Base-by-base conservation (phyloP, 768 basidiomycete species). In the Suillus clintonianus region DNA sequence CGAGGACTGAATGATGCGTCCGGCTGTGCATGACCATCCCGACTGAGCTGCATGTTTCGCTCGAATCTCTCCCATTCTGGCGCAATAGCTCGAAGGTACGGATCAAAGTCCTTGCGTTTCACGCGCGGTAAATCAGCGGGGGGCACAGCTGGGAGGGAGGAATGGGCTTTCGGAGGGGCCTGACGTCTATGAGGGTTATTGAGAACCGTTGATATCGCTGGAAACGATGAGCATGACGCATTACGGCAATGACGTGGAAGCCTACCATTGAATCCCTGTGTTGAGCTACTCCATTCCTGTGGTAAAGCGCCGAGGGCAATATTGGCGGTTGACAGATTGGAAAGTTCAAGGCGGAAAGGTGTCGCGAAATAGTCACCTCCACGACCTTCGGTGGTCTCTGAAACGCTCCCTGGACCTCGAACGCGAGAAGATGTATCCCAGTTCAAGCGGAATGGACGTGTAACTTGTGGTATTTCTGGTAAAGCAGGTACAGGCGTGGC, bases 181-280 rank as follows among this genome's bases (percentile, higher is more conserved):
- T 91, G 89, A 41, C 82, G 85, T 76, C 89, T 91, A 71, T 90
- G 89, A 1, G 96, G 96, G 70, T 91, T 95, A 70, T 95, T 95
- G 59, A 97, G 85, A 32, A 97, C 92, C 19, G 93, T 95, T 10
- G 95, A 96, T 67, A 97, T 95, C 43, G 95, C 96, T 97, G 74
- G 15, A 54, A 22, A n/a, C 30, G 62, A 69, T 47, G 68, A 67
- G 56, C 41, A 59, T 11, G 37, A 24, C 8, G 7, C n/a, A 32
- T 50, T n/a, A 32, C 19, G 37, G 37, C 19, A 10, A 56, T n/a
- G 43, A 17, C 8, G 39, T 45, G 47, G 30, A 32, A 34, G 76
- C 86, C 62, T 74, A 92, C 94, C 94, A 74, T 97, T 92, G 79
- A 97, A 96, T 9, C 95, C 95, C 68, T 93, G 89, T 51, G 85